Evolutionary conservation across 352 stramenopile species (phyloP).

Genomic region (Saprolegnia diclina): DNA sequence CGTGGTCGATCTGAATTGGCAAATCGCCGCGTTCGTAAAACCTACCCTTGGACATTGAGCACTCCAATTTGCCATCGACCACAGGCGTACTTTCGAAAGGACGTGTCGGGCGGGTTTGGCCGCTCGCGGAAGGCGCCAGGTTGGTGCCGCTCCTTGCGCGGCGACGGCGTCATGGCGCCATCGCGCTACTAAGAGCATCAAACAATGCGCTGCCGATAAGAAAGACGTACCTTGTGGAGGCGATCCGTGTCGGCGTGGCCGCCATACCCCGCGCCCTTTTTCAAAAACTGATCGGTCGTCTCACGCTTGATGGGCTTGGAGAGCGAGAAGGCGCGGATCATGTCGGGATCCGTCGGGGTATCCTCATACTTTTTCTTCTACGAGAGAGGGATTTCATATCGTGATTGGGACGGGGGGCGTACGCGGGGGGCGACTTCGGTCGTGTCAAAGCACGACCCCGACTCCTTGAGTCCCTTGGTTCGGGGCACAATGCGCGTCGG

Average conservation of each 20-base stretch:
- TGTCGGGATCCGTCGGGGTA: conserved; percentile 49
- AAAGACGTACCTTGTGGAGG: conserved; percentile 32
- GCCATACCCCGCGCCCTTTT: conserved; percentile 83
- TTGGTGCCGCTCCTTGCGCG: conserved; percentile 41
- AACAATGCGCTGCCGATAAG: conserved; percentile 11
- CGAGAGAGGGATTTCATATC: neutral
- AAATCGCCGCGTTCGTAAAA: conserved; percentile 94
- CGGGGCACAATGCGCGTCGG: conserved; percentile 79
- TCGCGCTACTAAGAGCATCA: conserved; percentile 33
- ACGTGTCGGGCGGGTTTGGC: conserved; percentile 90
- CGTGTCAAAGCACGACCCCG: conserved; percentile 93
- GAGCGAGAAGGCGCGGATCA: conserved; percentile 87
- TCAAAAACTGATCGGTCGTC: conserved; percentile 87
- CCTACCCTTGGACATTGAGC: conserved; percentile 27
- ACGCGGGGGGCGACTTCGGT: conserved; percentile 45
- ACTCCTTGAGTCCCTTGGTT: conserved; percentile 75
- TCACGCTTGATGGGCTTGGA: conserved; percentile 80
- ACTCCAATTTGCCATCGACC: neutral
- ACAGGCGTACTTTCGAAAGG: conserved; percentile 49
- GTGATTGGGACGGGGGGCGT: neutral
- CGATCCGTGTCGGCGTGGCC: conserved; percentile 74
- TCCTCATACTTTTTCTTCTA: conserved; percentile 72
- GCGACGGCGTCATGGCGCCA: conserved; percentile 40
- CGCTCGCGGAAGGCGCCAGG: conserved; percentile 88
- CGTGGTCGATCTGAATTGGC: conserved; percentile 95